These are phyloP conservation scores for Colletotrichum graminicola DNA, from an alignment of 2,329 filamentous ascomycete genomes.

Conservation along the genomic window DNA sequence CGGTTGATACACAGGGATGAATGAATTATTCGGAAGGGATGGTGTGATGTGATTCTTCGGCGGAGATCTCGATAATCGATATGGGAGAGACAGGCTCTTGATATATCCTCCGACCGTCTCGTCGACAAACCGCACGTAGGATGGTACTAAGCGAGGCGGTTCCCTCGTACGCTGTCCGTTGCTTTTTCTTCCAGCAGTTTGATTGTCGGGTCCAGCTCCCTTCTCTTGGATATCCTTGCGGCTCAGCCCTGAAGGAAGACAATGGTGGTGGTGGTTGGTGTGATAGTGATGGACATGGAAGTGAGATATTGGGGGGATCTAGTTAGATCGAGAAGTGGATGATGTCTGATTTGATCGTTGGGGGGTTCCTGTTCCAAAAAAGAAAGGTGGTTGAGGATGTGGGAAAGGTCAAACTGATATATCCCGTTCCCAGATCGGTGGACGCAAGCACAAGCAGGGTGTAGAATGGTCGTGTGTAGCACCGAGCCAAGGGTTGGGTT, in stretches of 20 bases:
- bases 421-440: constrained; percentile 30
- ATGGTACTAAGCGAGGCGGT: neutral
- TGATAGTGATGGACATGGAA: neutral
- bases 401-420: constrained; percentile 36
- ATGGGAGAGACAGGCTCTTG: neutral
- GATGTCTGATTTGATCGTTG: constrained; percentile 10
- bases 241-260: constrained; percentile 11
- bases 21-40: neutral
- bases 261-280: neutral
- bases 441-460: neutral
- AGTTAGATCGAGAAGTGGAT: neutral
- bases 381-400: constrained; percentile 7
- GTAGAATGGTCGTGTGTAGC: constrained; percentile 9
- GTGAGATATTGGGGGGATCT: neutral
- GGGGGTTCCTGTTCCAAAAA: constrained; percentile 9
- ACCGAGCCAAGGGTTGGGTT: constrained; percentile 7
- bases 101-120: constrained; percentile 24
- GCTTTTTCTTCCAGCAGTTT: constrained; percentile 36
- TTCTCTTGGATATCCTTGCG: neutral
- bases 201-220: constrained; percentile 24
- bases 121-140: neutral
- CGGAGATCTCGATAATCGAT: neutral
- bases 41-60: constrained; percentile 4
- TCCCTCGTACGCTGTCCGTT: constrained; percentile 27
- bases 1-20: constrained; percentile 18